These are phyloP conservation scores for Boletus sp. DNA, from an alignment of 1,284 basidiomycete genomes.

Conservation along the genomic window DNA sequence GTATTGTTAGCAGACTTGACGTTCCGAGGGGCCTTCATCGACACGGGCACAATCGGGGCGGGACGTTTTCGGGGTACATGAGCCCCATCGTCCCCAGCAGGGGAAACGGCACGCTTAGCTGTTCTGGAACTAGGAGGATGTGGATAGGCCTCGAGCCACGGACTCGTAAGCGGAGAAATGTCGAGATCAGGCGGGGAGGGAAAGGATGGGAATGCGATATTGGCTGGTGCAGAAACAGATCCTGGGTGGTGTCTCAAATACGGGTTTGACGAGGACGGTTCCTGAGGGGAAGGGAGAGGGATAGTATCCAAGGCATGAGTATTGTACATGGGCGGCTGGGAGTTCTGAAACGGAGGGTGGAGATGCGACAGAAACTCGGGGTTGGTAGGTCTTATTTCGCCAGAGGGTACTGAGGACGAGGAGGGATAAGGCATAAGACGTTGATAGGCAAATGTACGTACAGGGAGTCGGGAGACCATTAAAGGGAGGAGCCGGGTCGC, in stretches of 20 bases:
- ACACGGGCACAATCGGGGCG: slow-evolving; percentile 36
- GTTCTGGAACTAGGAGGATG: slow-evolving; percentile 40
- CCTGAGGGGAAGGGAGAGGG: slow-evolving; percentile 36
- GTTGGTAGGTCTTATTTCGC: slow-evolving; percentile 64
- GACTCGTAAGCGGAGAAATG: slow-evolving; percentile 75
- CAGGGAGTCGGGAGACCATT: slow-evolving; percentile 75
- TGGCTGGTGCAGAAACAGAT: slow-evolving; percentile 62
- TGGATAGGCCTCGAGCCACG: slow-evolving; percentile 66
- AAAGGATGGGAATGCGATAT: slow-evolving; percentile 57
- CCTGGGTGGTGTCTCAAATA: slow-evolving; percentile 45
- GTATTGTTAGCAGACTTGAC: slow-evolving; percentile 66
- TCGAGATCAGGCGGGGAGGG: slow-evolving; percentile 59
- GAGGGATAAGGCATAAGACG: slow-evolving; percentile 13
- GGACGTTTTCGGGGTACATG: slow-evolving; percentile 57
- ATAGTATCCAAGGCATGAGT: slow-evolving; percentile 27
- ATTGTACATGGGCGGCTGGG: slow-evolving; percentile 36
- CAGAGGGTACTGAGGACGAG: slow-evolving; percentile 53
- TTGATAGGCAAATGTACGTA: slow-evolving; percentile 39
- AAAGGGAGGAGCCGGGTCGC: slow-evolving; percentile 46
- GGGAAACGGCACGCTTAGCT: slow-evolving; percentile 46
- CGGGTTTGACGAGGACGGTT: slow-evolving; percentile 29
- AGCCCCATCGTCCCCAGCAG: slow-evolving; percentile 43
- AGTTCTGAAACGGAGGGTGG: slow-evolving; percentile 47
- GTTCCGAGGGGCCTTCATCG: slow-evolving; percentile 44
- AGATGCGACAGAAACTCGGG: slow-evolving; percentile 68